These are phyloP conservation scores for Chlamydomonas incerta DNA, from an alignment of 139 green algal species.

Conservation along the genomic window DNA sequence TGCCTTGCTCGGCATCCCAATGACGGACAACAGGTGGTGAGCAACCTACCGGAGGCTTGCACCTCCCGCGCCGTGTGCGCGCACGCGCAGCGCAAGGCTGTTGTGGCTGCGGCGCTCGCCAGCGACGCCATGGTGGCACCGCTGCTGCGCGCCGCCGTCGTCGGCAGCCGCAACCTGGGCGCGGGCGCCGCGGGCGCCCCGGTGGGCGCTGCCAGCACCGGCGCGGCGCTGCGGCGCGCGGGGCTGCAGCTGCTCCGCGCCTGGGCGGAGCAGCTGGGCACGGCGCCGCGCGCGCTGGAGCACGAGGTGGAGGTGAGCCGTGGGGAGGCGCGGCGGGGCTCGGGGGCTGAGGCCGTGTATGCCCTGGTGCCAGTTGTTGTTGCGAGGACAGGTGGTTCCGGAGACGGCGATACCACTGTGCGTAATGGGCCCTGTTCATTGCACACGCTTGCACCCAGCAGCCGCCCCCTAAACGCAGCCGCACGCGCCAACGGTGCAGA, in stretches of 20 bases:
- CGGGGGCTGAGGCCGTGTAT: no score
- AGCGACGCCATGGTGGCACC: neutral
- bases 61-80: neutral
- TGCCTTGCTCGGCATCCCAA: no score
- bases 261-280: constrained; percentile 20
- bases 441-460: no score
- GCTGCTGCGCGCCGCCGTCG: constrained; percentile 13
- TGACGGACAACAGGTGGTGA: constrained; percentile 28
- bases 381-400: no score
- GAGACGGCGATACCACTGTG: no score
- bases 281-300: constrained; percentile 10
- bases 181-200: neutral
- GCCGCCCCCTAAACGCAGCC: no score
- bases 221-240: neutral
- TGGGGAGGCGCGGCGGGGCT: neutral
- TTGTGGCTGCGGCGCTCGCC: neutral
- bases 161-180: neutral
- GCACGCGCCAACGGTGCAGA: no score
- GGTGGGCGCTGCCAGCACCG: neutral
- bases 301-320: constrained; percentile 13
- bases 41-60: constrained; percentile 18
- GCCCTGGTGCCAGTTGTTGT: no score
- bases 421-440: no score
- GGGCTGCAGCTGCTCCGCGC: constrained; percentile 31
- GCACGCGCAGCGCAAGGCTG: constrained; percentile 19